A percentile compares a stretch with the other conserved stretches of the same genome.
Conservation (phyloP, 208 protist genomes). For the Crithidia mellificae region DNA sequence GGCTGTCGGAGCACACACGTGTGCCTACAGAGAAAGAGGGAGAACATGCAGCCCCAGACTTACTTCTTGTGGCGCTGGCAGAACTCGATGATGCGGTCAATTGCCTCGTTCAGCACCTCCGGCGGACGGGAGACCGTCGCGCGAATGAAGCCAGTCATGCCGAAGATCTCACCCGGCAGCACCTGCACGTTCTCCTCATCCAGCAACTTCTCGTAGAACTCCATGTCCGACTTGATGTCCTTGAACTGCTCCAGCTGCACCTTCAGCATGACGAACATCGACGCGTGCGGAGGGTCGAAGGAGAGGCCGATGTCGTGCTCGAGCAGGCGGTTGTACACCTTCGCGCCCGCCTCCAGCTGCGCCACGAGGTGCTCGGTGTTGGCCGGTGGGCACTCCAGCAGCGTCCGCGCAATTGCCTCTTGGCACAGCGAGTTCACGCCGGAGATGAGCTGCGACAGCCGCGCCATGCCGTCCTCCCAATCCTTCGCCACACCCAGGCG, state of each 20-base stretch:
- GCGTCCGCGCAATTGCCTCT: conserved; percentile 74
- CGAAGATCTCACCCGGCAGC: conserved; percentile 87
- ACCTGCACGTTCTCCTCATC: conserved; percentile 90
- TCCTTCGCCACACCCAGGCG: conserved; percentile 32
- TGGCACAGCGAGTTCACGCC: conserved; percentile 90
- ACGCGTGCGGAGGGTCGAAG: conserved; percentile 70
- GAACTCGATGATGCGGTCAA: conserved; percentile 80
- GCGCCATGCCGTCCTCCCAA: conserved; percentile 50
- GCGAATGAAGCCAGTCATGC: conserved; percentile 69
- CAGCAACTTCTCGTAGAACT: conserved; percentile 82
- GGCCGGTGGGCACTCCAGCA: conserved; percentile 62
- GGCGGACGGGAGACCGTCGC: conserved; percentile 78
- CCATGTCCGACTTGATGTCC: conserved; percentile 63
- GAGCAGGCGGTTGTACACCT: conserved; percentile 44
- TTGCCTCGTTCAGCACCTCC: conserved; percentile 76
- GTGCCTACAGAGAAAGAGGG: no score
- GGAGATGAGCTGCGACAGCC: conserved; percentile 75
- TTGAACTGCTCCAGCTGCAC: conserved; percentile 81
- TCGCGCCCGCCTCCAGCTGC: conserved; percentile 40
- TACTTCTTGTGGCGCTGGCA: conserved; percentile 53
- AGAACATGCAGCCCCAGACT: not conserved
- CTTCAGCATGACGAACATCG: conserved; percentile 93
- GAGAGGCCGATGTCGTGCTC: conserved; percentile 41
- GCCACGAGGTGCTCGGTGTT: conserved; percentile 60
- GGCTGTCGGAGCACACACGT: no score